These are phyloP conservation scores for Asterochloris sp. DNA, from an alignment of 139 green algal species.

Conservation along the genomic window DNA sequence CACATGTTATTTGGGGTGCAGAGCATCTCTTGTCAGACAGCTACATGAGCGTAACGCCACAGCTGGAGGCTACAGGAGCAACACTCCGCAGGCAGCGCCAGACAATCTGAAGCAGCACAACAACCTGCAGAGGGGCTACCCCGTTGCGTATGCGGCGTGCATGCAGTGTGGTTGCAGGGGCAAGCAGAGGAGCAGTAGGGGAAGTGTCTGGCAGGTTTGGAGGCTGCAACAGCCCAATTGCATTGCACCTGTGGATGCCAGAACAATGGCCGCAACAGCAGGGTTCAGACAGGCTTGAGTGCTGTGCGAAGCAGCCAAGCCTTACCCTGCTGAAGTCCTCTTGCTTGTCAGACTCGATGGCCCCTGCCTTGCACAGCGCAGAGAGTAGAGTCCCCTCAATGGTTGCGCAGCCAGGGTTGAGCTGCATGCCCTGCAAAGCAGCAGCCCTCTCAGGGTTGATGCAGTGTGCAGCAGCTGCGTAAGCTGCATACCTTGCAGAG, in stretches of 20 bases:
- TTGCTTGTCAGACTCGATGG: slow-evolving; percentile 68
- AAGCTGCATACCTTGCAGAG: no score
- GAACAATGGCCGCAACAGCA: background rate
- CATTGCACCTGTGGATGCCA: background rate
- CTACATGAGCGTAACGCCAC: no score
- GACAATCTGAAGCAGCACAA: no score
- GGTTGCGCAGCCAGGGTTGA: slow-evolving; percentile 74
- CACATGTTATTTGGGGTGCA: background rate
- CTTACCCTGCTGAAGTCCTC: slow-evolving; percentile 66
- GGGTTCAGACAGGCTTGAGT: background rate
- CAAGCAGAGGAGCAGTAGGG: no score
- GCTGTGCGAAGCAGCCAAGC: background rate
- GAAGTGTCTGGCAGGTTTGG: background rate
- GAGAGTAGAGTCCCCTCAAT: slow-evolving; percentile 83
- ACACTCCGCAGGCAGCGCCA: no score
- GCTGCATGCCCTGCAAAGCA: slow-evolving; percentile 80
- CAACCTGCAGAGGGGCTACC: no score
- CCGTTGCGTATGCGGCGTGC: background rate
- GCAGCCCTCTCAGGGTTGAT: no score
- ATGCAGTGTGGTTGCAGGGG: background rate
- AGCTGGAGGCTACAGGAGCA: no score
- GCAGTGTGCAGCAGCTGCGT: no score
- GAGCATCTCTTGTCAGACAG: no score
- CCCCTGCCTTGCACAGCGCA: slow-evolving; percentile 67
- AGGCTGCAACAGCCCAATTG: background rate